Evolutionary conservation across 169 alveolate genomes (phyloP).

Genomic region (Theileria luwenshuni): DNA sequence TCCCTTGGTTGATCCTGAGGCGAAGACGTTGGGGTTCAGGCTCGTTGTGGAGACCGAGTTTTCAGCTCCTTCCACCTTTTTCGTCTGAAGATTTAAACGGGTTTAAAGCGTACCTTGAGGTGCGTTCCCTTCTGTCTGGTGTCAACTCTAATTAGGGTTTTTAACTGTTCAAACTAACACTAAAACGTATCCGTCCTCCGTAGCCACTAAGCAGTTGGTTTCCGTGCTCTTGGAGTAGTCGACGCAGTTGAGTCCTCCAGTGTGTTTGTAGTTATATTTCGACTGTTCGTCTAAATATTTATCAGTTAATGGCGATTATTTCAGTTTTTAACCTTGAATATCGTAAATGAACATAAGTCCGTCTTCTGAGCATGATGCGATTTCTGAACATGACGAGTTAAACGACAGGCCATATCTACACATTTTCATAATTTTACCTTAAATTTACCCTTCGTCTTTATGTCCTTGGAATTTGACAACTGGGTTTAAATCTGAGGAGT

Average conservation of each 20-base stretch:
- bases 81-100: constrained; percentile 17
- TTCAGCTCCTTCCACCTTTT: constrained; percentile 47
- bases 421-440: neutral
- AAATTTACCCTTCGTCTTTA: constrained; percentile 53
- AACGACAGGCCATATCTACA: constrained; percentile 58
- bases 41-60: constrained; percentile 40
- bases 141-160: neutral
- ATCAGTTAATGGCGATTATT: too few species aligned
- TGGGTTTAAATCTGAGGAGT: constrained; percentile 37
- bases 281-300: constrained; percentile 11
- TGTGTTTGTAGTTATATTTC: constrained; percentile 33
- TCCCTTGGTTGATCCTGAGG: constrained; percentile 62
- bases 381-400: constrained; percentile 26
- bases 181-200: constrained; percentile 63
- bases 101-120: constrained; percentile 7
- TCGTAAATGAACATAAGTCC: constrained; percentile 52
- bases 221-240: constrained; percentile 42
- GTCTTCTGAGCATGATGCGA: constrained; percentile 67
- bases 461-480: constrained; percentile 33
- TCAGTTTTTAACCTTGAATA: constrained; percentile 5
- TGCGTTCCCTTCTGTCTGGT: neutral
- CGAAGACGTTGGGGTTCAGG: constrained; percentile 53
- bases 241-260: constrained; percentile 45
- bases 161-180: neutral
- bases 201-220: constrained; percentile 32